Evolutionary conservation across 2,329 filamentous ascomycete genomes (phyloP).

Genomic region (Alternaria arbusti): DNA sequence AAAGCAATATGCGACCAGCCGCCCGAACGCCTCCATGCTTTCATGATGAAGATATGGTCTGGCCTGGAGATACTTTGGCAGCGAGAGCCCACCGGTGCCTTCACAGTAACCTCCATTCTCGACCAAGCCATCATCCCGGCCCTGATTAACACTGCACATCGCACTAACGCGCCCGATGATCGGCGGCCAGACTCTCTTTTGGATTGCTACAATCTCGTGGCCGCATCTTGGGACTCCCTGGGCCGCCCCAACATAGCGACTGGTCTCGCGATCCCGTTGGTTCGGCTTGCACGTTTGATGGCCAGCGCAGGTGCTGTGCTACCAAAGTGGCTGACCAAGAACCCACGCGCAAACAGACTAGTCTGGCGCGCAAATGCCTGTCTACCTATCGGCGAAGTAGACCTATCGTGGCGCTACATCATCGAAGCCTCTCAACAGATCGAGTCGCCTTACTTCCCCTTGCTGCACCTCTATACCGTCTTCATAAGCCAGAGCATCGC

Average conservation of each 20-base stretch:
- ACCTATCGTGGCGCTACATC: constrained; percentile 34
- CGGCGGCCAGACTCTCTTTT: constrained; percentile 16
- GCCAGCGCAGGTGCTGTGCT: constrained; percentile 28
- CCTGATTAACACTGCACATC: constrained; percentile 16
- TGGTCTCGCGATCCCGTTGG: constrained; percentile 36
- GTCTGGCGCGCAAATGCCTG: constrained; percentile 42
- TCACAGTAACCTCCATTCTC: constrained; percentile 27
- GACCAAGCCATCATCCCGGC: constrained; percentile 30
- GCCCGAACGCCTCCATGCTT: constrained; percentile 20
- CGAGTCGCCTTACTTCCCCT: constrained; percentile 24
- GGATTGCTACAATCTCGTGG: constrained; percentile 32
- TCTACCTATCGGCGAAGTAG: constrained; percentile 17
- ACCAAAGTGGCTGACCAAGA: constrained; percentile 32
- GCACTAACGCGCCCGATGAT: neutral
- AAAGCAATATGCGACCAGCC: constrained; percentile 31
- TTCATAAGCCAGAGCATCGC: constrained; percentile 38
- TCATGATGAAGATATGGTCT: constrained; percentile 30
- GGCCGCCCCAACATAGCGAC: constrained; percentile 28
- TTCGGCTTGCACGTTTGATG: constrained; percentile 40
- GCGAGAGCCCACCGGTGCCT: constrained; percentile 19
- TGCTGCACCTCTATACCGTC: constrained; percentile 42
- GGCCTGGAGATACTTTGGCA: constrained; percentile 29
- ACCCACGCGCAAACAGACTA: constrained; percentile 25
- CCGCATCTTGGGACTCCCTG: constrained; percentile 35
- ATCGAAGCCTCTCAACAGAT: constrained; percentile 23